phyloP scores from a whole-genome alignment of 352 stramenopile genomes.

The Globisporangium echinulatum region DNA sequence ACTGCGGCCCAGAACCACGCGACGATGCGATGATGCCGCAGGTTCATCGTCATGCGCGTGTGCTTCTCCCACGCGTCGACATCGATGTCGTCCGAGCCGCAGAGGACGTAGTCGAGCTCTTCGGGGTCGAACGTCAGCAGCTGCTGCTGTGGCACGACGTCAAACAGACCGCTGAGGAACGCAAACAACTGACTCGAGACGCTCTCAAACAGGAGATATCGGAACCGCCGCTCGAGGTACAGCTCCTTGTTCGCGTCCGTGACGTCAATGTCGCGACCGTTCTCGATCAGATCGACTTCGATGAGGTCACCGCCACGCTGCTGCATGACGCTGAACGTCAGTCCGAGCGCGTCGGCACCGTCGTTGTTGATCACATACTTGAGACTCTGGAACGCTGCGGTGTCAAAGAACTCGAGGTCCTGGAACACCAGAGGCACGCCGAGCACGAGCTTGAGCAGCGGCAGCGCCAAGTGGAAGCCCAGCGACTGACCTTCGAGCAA shows the following conservation, averaged over 20 bases:
- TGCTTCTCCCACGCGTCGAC: too few species aligned
- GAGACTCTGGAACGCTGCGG: conserved; percentile 19
- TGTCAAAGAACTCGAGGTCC: conserved; percentile 70
- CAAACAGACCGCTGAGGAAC: background rate
- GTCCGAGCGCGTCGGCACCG: conserved; percentile 11
- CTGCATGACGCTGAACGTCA: conserved; percentile 18
- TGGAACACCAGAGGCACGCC: conserved; percentile 87
- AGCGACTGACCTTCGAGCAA: conserved; percentile 84
- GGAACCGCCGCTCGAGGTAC: too few species aligned
- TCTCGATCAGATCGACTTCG: background rate
- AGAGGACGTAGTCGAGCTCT: too few species aligned
- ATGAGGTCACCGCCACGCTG: conserved; percentile 59
- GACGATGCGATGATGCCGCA: conserved; percentile 7
- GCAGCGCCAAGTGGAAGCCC: conserved; percentile 83
- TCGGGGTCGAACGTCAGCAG: too few species aligned
- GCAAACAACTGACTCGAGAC: background rate
- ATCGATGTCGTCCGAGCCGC: too few species aligned
- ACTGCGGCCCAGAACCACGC: conserved; percentile 79
- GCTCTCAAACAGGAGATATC: too few species aligned
- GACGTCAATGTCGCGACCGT: too few species aligned
- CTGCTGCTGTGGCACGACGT: background rate
- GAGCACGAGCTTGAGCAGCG: conserved; percentile 93
- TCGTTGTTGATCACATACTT: conserved; percentile 12
- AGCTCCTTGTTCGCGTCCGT: too few species aligned
- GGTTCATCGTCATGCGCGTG: too few species aligned